phyloP scores from a whole-genome alignment of 2,329 filamentous ascomycete species.

The Stromatinia cepivora region DNA sequence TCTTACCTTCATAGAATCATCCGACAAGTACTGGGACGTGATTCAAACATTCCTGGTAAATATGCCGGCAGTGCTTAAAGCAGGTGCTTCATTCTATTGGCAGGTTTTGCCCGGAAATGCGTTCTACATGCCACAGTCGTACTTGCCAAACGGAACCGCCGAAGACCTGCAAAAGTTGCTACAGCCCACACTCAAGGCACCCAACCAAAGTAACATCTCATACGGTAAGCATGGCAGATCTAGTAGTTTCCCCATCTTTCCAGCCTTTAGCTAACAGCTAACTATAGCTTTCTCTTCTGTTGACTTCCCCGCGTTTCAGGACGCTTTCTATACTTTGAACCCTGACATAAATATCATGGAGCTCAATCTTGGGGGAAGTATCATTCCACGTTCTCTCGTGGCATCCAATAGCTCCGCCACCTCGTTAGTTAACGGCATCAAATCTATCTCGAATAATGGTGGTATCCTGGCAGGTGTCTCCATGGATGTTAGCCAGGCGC shows the following conservation, averaged over 20 bases:
- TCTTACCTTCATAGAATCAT: conserved; percentile 13
- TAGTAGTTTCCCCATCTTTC: background rate
- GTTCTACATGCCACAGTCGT: conserved; percentile 22
- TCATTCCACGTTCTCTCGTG: conserved; percentile 20
- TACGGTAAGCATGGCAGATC: conserved; percentile 9
- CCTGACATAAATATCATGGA: conserved; percentile 17
- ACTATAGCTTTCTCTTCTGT: background rate
- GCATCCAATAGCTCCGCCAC: conserved; percentile 7
- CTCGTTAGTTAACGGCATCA: conserved; percentile 13
- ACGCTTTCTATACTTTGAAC: conserved; percentile 17
- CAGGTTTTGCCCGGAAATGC: conserved; percentile 23
- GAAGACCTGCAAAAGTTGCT: conserved; percentile 17
- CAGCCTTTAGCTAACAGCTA: background rate
- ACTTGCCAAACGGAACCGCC: conserved; percentile 20
- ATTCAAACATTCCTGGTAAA: conserved; percentile 15
- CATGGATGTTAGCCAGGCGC: conserved; percentile 17
- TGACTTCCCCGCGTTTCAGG: conserved; percentile 20
- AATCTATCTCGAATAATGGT: conserved; percentile 16
- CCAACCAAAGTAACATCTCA: conserved; percentile 16
- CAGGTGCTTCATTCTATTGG: conserved; percentile 17
- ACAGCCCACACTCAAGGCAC: conserved; percentile 2
- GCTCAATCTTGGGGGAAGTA: conserved; percentile 21
- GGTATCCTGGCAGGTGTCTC: conserved; percentile 21
- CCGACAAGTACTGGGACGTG: conserved; percentile 20
- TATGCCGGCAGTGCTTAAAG: conserved; percentile 18